These are phyloP conservation scores for Blastomyces gilchristii DNA, from an alignment of 2,329 filamentous ascomycete genomes.

Conservation along the genomic window DNA sequence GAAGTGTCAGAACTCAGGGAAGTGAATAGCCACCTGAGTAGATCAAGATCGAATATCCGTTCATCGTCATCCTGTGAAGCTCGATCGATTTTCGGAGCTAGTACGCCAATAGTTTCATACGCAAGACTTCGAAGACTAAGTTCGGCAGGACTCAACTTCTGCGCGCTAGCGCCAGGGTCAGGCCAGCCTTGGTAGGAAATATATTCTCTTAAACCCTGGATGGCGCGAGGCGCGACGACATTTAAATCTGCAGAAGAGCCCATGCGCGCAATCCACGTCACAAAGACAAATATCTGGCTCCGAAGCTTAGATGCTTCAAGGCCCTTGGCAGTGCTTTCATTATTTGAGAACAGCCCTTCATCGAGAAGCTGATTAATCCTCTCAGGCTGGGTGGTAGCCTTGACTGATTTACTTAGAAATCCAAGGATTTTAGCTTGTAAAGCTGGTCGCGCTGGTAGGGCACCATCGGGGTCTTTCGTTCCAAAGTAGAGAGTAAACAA, in stretches of 20 bases:
- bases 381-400: conserved; percentile 58
- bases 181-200: conserved; percentile 80
- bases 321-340: conserved; percentile 40
- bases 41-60: conserved; percentile 38
- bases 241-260: conserved; percentile 52
- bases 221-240: conserved; percentile 56
- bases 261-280: conserved; percentile 75
- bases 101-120: conserved; percentile 81
- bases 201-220: conserved; percentile 60
- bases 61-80: conserved; percentile 20
- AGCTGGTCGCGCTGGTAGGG: conserved; percentile 48
- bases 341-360: conserved; percentile 47
- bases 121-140: conserved; percentile 63
- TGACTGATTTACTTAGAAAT: conserved; percentile 65
- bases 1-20: conserved; percentile 72
- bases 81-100: conserved; percentile 47
- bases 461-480: conserved; percentile 37
- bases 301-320: conserved; percentile 71
- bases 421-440: conserved; percentile 68
- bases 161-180: conserved; percentile 41
- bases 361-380: conserved; percentile 60
- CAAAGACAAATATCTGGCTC: conserved; percentile 71
- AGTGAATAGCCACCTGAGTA: conserved; percentile 68
- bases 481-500: conserved; percentile 66
- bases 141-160: conserved; percentile 49